Evolutionary conservation across 371 early-diverging fungal species (phyloP), one percentile per base, ranked within the genome.

Genomic region (Mortierella sp.): DNA sequence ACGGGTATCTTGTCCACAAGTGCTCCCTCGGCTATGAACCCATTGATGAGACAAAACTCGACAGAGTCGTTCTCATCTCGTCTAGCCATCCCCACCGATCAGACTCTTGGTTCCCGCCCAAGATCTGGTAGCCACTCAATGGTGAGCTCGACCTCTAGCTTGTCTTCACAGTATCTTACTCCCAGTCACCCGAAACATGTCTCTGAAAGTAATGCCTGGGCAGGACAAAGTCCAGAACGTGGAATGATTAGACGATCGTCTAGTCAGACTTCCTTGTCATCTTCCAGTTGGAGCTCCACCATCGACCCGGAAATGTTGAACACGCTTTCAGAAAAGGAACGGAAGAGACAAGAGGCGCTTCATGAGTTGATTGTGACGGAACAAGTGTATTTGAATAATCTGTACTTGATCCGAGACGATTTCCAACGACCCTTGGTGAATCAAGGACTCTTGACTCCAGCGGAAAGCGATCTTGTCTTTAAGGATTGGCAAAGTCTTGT

Each of bases 291-390:
- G 77, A 76, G 64, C 37, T 63, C 77, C 0, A 60, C 68, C 4
- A 63, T 76, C 6, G 68, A 52, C 5, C 51, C 26, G 44, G 28
- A 51, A 1, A 15, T 71, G 4, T 44, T 46, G 7, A 56, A 64
- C 11, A 68, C 66, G 48, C 74, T 76, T 9, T 51, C 58, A 14
- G 77, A 83, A 55, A 84, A 92, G 43, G 97, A 96, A 62, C 82
- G 87, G 26, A 93, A 90, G 75, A 87, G 97, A 48, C 95, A 96
- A 72, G 97, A 95, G 62, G 93, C 95, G 3, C 93, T 97, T 60
- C 93, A 87, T 74, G 98, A 97, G 81, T 80, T 97, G 45, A 91
- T 96, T 28, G 79, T 86, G 28, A 96, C 96, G 1, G 98, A 97
- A 77, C 88, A 88, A 62, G 84, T 87, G 1, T 97, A 96, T 79